Conservation (phyloP, 768 basidiomycete genomes). For the Russula sp. region DNA sequence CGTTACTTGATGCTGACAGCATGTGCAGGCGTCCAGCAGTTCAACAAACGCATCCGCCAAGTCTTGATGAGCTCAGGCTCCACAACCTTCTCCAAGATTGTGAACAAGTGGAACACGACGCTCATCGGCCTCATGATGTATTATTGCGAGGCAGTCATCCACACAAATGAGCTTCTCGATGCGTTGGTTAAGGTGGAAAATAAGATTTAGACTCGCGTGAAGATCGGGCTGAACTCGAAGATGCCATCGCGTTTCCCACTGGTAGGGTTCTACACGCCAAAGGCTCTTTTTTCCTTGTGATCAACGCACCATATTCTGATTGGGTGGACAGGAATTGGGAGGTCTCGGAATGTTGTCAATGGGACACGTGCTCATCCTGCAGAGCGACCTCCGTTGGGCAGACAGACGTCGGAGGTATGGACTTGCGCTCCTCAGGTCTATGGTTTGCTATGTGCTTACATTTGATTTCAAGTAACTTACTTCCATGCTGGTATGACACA, state of each 20-base stretch:
- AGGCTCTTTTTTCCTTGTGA: slow-evolving; percentile 38
- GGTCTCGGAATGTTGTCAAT: slow-evolving; percentile 99
- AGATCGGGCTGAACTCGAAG: too few species aligned
- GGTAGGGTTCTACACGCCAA: slow-evolving; percentile 93
- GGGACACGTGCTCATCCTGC: slow-evolving; percentile 98
- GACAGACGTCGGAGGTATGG: slow-evolving; percentile 83
- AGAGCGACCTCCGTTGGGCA: slow-evolving; percentile 97
- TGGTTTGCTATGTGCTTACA: neutral
- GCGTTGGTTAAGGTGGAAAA: too few species aligned
- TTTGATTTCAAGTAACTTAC: slow-evolving; percentile 69
- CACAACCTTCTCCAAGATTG: slow-evolving; percentile 98
- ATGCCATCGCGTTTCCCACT: slow-evolving; percentile 99
- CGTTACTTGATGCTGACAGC: too few species aligned
- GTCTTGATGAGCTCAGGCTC: slow-evolving; percentile 98
- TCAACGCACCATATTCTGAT: slow-evolving; percentile 6
- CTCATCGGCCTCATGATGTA: slow-evolving; percentile 95
- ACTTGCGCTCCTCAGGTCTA: neutral
- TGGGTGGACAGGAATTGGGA: slow-evolving; percentile 66
- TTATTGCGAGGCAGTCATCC: too few species aligned
- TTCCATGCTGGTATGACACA: slow-evolving; percentile 99
- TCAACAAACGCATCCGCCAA: slow-evolving; percentile 95
- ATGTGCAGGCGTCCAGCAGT: slow-evolving; percentile 75
- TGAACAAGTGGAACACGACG: slow-evolving; percentile 97
- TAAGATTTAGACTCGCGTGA: too few species aligned
- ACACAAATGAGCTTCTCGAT: too few species aligned